phyloP scores from a whole-genome alignment of 768 basidiomycete genomes.

The Lactarius hengduanensis region DNA sequence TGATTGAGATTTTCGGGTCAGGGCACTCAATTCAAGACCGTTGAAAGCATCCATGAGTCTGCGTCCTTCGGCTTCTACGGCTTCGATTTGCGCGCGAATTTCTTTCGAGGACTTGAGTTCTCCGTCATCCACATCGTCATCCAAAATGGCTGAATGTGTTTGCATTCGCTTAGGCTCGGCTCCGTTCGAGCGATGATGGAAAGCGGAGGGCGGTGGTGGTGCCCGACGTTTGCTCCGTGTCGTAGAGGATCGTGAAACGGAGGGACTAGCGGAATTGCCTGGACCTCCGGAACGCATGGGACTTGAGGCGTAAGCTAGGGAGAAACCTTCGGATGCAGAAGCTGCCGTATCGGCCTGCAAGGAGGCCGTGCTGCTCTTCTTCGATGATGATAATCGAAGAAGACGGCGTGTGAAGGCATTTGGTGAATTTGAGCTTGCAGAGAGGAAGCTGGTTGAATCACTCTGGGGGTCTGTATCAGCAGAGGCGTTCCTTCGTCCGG shows the following conservation, averaged over 20 bases:
- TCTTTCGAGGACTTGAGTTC: slow-evolving; percentile 57
- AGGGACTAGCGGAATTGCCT: slow-evolving; percentile 30
- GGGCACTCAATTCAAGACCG: slow-evolving; percentile 68
- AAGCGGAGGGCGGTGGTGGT: slow-evolving; percentile 36
- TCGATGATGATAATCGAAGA: slow-evolving; percentile 41
- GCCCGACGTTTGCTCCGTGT: slow-evolving; percentile 26
- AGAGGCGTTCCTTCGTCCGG: slow-evolving; percentile 34
- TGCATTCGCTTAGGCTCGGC: slow-evolving; percentile 28
- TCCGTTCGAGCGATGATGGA: slow-evolving; percentile 28
- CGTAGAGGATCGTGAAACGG: slow-evolving; percentile 40
- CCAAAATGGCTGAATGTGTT: slow-evolving; percentile 32
- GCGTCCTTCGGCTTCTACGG: slow-evolving; percentile 68
- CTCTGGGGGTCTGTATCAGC: slow-evolving; percentile 29
- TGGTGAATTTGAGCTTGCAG: slow-evolving; percentile 31
- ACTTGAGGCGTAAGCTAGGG: slow-evolving; percentile 29
- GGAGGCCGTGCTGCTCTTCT: slow-evolving; percentile 51
- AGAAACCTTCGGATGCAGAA: slow-evolving; percentile 41
- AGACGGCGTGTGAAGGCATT: slow-evolving; percentile 29
- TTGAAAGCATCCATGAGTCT: slow-evolving; percentile 77
- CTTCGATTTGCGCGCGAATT: slow-evolving; percentile 62
- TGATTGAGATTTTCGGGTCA: slow-evolving; percentile 49
- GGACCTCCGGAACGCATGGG: slow-evolving; percentile 31
- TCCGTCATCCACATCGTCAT: slow-evolving; percentile 54
- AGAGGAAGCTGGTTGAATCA: slow-evolving; percentile 35
- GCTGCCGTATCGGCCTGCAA: slow-evolving; percentile 46